These are phyloP conservation scores for Cercospora beticola DNA, from an alignment of 2,329 filamentous ascomycete genomes.

Conservation along the genomic window DNA sequence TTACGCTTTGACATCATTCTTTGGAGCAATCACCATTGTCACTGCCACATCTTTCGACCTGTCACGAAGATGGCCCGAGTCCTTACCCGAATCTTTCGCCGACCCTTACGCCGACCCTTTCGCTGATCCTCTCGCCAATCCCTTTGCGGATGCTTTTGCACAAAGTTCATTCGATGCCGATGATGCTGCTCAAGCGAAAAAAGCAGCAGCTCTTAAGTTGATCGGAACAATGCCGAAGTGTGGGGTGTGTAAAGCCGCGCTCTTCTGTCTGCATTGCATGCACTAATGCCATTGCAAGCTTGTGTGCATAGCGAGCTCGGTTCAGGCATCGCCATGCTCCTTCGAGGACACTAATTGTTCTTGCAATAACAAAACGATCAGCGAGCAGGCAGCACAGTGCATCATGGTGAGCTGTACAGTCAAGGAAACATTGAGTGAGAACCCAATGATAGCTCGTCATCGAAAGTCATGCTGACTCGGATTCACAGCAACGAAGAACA, in stretches of 20 bases:
- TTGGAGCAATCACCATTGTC: background rate
- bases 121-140: background rate
- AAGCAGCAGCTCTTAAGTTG: slow-evolving; percentile 9
- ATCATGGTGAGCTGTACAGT: slow-evolving; percentile 11
- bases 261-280: background rate
- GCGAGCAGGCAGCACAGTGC: background rate
- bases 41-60: background rate
- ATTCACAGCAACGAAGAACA: slow-evolving; percentile 16
- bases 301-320: slow-evolving; percentile 18
- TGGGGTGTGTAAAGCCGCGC: slow-evolving; percentile 13
- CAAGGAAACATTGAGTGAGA: slow-evolving; percentile 10
- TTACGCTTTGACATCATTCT: background rate
- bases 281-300: background rate
- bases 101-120: background rate
- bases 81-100: background rate
- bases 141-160: background rate
- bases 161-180: background rate
- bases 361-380: slow-evolving; percentile 11
- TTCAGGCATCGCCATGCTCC: slow-evolving; percentile 22
- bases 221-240: slow-evolving; percentile 15
- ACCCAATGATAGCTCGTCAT: background rate
- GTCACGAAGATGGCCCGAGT: background rate
- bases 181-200: slow-evolving; percentile 10
- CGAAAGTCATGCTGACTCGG: too few relatives aligned
- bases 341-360: slow-evolving; percentile 21